These are phyloP conservation scores for Chlorella sp. DNA, from an alignment of 139 green algal species.

Conservation along the genomic window DNA sequence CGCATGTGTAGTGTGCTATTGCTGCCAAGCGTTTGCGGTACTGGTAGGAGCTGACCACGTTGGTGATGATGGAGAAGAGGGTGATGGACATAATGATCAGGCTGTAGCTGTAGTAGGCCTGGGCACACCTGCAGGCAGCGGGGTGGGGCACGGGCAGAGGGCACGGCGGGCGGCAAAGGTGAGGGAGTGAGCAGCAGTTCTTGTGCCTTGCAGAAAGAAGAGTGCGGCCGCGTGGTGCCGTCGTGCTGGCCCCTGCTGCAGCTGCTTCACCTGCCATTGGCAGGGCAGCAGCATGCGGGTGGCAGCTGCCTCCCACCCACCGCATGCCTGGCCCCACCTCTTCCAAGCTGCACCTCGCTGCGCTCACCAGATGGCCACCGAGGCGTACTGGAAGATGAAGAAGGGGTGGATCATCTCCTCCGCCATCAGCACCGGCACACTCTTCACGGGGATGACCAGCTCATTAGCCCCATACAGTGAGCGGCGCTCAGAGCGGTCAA, in stretches of 20 bases:
- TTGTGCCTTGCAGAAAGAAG: too few species aligned
- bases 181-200: neutral
- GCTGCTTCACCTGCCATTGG: neutral
- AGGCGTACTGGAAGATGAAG: conserved; percentile 53
- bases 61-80: conserved; percentile 46
- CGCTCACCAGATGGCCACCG: conserved; percentile 46
- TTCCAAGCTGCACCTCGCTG: neutral
- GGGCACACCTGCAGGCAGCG: conserved; percentile 26
- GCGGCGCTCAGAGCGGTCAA: conserved; percentile 30
- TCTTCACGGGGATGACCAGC: conserved; percentile 40
- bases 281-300: neutral
- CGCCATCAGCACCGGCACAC: conserved; percentile 26
- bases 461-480: conserved; percentile 47
- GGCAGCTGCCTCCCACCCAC: neutral
- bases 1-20: conserved; percentile 47
- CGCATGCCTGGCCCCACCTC: neutral
- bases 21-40: conserved; percentile 40
- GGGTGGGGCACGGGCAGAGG: neutral
- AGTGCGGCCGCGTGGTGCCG: neutral
- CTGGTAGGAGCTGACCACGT: conserved; percentile 26
- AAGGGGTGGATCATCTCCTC: conserved; percentile 53
- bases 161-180: neutral
- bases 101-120: conserved; percentile 47
- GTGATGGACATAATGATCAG: conserved; percentile 48
- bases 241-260: neutral